Evolutionary conservation across 2,329 filamentous ascomycete genomes (phyloP), one percentile per base, ranked within the genome.

Genomic region (Diaporthe australafricana): DNA sequence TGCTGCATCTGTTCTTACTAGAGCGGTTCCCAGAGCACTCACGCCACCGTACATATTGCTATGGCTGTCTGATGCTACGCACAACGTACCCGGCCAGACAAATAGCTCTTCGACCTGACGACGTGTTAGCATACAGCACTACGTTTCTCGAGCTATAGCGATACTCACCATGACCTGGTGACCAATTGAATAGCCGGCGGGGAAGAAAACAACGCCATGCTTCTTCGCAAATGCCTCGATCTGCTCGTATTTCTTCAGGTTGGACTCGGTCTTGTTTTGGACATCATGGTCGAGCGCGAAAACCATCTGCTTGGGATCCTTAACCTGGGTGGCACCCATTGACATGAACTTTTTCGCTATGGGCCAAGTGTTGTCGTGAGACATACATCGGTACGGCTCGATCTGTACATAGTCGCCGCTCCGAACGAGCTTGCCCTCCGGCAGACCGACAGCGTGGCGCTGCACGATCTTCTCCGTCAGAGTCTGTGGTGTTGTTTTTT

Each of bases 391-490:
- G 74, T 92, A 87, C 1, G 94, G 93, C 30, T 86, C 84, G 14
- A 97, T 86, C 0, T 89, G 93, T 72, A 98, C 90, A 85, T 96
- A 98, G 87, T 98, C 95, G 78, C 95, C 95, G 5, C 89, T 86
- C 77, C 87, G 88, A 77, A 98, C 93, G 71, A 87, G 85, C 84
- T 98, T 97, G 72, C 91, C 94, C 14, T 89, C 81, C 16, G 93
- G 83, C 1, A 98, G 88, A 12, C 91, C 94, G n/a, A 95, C 87
- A 0, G 94, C 62, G 42, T 97, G 92, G 20, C 87, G 84, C 81
- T 98, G 95, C 0, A 98, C 92, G 72, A 98, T 98, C 86, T 98
- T 98, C 81, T 98, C 95, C 3, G 94, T 96, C 66, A 98, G 83
- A 3, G 94, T 98, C 82, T 98, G 95, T 0, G 93, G 66, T 12